Conservation (phyloP, 2,329 filamentous ascomycete genomes). For the Ceratocystis destructans region DNA sequence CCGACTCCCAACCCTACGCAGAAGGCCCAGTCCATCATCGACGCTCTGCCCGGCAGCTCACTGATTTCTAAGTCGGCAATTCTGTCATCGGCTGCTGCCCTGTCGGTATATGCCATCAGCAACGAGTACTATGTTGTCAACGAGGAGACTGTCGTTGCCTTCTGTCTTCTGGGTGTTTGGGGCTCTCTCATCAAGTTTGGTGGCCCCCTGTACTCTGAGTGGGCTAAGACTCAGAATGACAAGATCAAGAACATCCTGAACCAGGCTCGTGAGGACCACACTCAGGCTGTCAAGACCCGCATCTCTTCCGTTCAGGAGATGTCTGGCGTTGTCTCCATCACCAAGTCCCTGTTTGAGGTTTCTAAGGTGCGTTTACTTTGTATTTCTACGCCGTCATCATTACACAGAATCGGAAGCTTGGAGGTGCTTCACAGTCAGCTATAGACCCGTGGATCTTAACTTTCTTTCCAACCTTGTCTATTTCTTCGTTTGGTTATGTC, state of each 20-base stretch:
- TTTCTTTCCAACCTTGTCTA: background rate
- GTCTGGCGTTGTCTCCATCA: constrained; percentile 85
- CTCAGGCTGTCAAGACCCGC: constrained; percentile 82
- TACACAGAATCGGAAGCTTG: background rate
- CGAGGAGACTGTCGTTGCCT: constrained; percentile 90
- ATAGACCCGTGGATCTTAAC: background rate
- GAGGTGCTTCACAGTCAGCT: background rate
- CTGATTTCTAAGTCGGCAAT: constrained; percentile 93
- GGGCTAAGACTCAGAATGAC: constrained; percentile 75
- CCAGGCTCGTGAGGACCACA: constrained; percentile 86
- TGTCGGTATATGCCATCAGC: constrained; percentile 90
- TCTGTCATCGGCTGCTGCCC: constrained; percentile 79
- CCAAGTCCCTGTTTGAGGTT: constrained; percentile 92
- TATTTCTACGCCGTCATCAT: background rate
- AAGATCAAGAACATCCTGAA: constrained; percentile 96
- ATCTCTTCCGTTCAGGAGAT: constrained; percentile 94
- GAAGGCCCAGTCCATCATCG: constrained; percentile 91
- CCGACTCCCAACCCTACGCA: constrained; percentile 84
- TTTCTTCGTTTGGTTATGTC: background rate
- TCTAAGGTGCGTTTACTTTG: constrained; percentile 62
- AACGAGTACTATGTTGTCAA: constrained; percentile 99
- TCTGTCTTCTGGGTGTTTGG: constrained; percentile 90
- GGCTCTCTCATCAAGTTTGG: constrained; percentile 83
- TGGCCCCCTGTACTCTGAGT: constrained; percentile 81
- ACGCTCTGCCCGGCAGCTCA: constrained; percentile 82